Conservation (phyloP, 805 yeast genomes). For the Hanseniaspora valbyensis region DNA sequence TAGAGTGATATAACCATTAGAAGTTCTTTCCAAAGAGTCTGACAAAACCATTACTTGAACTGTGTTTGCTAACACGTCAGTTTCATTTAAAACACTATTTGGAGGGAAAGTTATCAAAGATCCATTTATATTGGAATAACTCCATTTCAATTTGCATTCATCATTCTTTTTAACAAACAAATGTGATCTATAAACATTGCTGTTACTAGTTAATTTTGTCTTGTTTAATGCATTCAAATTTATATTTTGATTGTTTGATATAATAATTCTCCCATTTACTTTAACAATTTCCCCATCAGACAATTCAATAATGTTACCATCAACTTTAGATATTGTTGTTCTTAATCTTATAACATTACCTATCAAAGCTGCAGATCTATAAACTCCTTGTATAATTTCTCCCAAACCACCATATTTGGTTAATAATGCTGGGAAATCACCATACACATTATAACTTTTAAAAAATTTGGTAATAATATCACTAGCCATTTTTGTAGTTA, state of each 20-base stretch:
- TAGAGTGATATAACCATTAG: neutral
- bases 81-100: neutral
- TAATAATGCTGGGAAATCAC: conserved; percentile 83
- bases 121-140: neutral
- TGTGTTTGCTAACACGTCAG: neutral
- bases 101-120: conserved; percentile 10
- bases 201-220: neutral
- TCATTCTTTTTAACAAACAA: neutral
- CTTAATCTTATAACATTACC: conserved; percentile 87
- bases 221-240: neutral
- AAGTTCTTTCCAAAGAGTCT: neutral
- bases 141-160: neutral
- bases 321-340: conserved; percentile 42
- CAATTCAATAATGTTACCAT: conserved; percentile 55
- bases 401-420: conserved; percentile 95
- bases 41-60: conserved; percentile 1
- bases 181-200: neutral
- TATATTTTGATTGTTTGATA: conserved; percentile 4
- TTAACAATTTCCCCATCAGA: conserved; percentile 64
- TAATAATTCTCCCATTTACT: conserved; percentile 29
- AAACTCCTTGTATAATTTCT: conserved; percentile 90
- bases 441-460: conserved; percentile 79
- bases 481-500: conserved; percentile 63
- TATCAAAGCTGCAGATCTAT: conserved; percentile 95
- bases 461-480: conserved; percentile 74